Evolutionary conservation across 2,329 filamentous ascomycete genomes (phyloP).

Genomic region (Xylariaceae sp.): DNA sequence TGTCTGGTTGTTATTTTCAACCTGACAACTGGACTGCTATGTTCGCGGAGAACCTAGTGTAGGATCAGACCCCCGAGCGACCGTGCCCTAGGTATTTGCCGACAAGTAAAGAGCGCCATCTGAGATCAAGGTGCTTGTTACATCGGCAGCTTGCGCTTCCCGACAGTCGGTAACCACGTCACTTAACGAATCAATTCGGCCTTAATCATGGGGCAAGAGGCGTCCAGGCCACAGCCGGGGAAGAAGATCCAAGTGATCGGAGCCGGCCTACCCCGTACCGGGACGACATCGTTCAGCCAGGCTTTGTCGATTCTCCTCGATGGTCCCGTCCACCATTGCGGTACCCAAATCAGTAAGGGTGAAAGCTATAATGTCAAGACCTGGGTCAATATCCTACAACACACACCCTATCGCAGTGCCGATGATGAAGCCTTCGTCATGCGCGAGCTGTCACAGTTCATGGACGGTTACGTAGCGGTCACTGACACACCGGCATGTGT

Average conservation of each 20-base stretch:
- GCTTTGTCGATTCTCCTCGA: slow-evolving; percentile 26
- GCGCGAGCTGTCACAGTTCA: slow-evolving; percentile 15
- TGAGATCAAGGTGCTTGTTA: not conserved
- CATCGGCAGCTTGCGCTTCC: not conserved
- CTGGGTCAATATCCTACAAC: slow-evolving; percentile 22
- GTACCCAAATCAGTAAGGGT: slow-evolving; percentile 23
- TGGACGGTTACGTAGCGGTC: slow-evolving; percentile 29
- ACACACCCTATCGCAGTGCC: slow-evolving; percentile 16
- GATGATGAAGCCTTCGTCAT: slow-evolving; percentile 18
- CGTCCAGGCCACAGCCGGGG: slow-evolving; percentile 23
- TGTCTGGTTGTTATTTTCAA: not conserved
- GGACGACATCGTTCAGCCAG: slow-evolving; percentile 26
- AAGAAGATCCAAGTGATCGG: slow-evolving; percentile 26
- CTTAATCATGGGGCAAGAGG: slow-evolving; percentile 24
- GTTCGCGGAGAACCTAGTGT: not conserved
- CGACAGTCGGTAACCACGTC: not conserved
- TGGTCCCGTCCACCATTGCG: slow-evolving; percentile 25
- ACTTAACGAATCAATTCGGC: not conserved
- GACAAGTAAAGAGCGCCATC: not conserved
- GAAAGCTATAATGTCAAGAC: slow-evolving; percentile 19
- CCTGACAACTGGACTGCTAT: not conserved
- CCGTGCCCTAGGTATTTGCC: not conserved
- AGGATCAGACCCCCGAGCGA: not conserved
- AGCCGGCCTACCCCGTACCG: slow-evolving; percentile 24
- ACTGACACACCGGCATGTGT: slow-evolving; percentile 26